phyloP scores from a whole-genome alignment of 305 asterid species.

The Fraxinus sp. region DNA sequence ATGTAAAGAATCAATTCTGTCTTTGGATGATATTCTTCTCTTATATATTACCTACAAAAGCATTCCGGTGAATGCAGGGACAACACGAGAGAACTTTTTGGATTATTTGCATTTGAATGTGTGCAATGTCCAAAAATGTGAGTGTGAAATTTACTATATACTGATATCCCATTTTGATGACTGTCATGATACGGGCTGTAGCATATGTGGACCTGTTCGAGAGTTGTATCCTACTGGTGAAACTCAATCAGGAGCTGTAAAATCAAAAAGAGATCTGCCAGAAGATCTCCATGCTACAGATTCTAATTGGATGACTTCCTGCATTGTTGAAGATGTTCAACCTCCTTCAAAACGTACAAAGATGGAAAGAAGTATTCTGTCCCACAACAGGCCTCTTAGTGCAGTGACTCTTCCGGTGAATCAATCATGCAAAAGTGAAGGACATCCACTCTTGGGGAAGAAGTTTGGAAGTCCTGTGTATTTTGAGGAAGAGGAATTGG shows the following conservation, averaged over 20 bases:
- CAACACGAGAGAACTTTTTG: slow-evolving; percentile 32
- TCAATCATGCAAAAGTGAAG: not conserved
- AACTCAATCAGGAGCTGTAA: slow-evolving; percentile 26
- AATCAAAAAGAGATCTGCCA: slow-evolving; percentile 20
- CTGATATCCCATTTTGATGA: slow-evolving; percentile 44
- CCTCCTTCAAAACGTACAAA: slow-evolving; percentile 45
- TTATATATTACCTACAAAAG: slow-evolving; percentile 30
- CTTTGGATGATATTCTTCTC: slow-evolving; percentile 25
- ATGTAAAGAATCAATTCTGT: slow-evolving; percentile 12
- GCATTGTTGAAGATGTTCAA: slow-evolving; percentile 24
- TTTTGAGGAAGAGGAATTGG: slow-evolving; percentile 8
- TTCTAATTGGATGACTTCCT: not conserved
- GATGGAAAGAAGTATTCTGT: slow-evolving; percentile 23
- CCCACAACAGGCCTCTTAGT: slow-evolving; percentile 30
- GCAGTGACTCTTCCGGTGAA: slow-evolving; percentile 15
- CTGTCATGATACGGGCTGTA: slow-evolving; percentile 33
- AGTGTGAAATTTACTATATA: slow-evolving; percentile 28
- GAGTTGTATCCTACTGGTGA: not conserved
- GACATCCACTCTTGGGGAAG: slow-evolving; percentile 21
- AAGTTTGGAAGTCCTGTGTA: slow-evolving; percentile 25
- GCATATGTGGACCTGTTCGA: slow-evolving; percentile 39
- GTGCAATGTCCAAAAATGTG: slow-evolving; percentile 36
- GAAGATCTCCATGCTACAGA: slow-evolving; percentile 24
- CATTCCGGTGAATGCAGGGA: slow-evolving; percentile 22
- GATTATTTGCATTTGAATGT: slow-evolving; percentile 33